Percentiles rank a stretch among this genome's conserved stretches.
Evolutionary conservation across 306 rosid species (phyloP).

Genomic region (Corylus americana): DNA sequence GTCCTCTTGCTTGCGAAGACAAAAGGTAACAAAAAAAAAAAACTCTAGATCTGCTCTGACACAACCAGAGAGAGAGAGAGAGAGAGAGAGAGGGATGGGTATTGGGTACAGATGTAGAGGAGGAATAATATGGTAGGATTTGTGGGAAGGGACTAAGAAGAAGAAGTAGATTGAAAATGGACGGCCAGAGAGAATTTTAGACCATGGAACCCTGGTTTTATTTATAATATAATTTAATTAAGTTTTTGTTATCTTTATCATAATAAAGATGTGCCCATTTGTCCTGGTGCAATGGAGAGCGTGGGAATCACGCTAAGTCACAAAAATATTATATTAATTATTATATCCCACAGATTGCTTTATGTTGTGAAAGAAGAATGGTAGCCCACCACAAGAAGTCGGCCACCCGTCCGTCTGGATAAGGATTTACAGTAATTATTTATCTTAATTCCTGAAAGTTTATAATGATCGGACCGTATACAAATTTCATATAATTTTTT

Average conservation of each 20-base stretch:
- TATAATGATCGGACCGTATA: too few species aligned
- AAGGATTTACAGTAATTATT: too few species aligned
- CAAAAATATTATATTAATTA: not conserved
- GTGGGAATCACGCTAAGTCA: conserved; percentile 31
- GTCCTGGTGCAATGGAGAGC: conserved; percentile 10
- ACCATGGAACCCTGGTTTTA: conserved; percentile 20
- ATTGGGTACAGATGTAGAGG: conserved; percentile 1
- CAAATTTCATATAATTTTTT: too few species aligned
- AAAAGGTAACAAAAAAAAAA: conserved; percentile 8
- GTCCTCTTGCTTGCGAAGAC: conserved; percentile 27
- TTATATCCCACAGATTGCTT: conserved; percentile 7
- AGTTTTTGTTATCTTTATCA: conserved; percentile 22
- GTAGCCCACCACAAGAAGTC: not conserved
- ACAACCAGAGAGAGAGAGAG: conserved; percentile 21
- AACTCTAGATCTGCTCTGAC: not conserved
- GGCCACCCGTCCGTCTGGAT: not conserved
- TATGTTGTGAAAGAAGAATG: conserved; percentile 18
- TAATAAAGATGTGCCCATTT: conserved; percentile 11
- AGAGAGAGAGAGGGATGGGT: conserved; percentile 4
- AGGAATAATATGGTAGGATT: not conserved
- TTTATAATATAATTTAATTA: not conserved
- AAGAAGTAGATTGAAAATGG: conserved; percentile 34
- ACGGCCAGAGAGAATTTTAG: conserved; percentile 30
- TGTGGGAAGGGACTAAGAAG: conserved; percentile 5
- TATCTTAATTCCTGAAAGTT: too few species aligned